These are phyloP conservation scores for Pulveroboletus sp. DNA, from an alignment of 768 basidiomycete species.

Conservation along the genomic window DNA sequence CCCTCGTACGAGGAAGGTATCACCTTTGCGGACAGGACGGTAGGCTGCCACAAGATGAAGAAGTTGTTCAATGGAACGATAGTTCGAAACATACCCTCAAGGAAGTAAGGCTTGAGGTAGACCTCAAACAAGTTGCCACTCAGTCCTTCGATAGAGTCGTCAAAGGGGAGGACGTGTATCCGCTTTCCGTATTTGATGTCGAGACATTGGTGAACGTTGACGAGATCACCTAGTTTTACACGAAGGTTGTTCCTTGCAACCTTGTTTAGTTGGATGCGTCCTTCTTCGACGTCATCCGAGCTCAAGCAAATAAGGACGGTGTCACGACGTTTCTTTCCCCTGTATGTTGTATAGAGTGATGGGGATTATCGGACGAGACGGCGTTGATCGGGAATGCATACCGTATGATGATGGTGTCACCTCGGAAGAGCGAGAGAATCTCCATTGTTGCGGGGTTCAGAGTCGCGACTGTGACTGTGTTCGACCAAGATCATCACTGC, in stretches of 20 bases:
- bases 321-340: slow-evolving; percentile 96
- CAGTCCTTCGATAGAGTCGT: slow-evolving; percentile 96
- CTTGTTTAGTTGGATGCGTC: slow-evolving; percentile 98
- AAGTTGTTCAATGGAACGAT: neutral
- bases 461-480: slow-evolving; percentile 64
- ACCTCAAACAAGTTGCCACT: slow-evolving; percentile 99
- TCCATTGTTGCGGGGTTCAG: slow-evolving; percentile 98
- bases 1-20: slow-evolving; percentile 98
- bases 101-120: slow-evolving; percentile 98
- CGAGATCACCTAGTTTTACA: slow-evolving; percentile 95
- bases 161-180: slow-evolving; percentile 94
- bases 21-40: slow-evolving; percentile 93
- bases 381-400: slow-evolving; percentile 32
- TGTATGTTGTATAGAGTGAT: slow-evolving; percentile 26
- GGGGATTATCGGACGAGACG: neutral
- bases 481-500: slow-evolving; percentile 14
- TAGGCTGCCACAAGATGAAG: slow-evolving; percentile 50
- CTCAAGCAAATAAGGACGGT: slow-evolving; percentile 96
- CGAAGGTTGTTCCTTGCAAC: slow-evolving; percentile 99
- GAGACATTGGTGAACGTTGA: slow-evolving; percentile 91
- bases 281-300: slow-evolving; percentile 96
- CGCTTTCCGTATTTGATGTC: slow-evolving; percentile 99
- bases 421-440: slow-evolving; percentile 85
- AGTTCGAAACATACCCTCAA: slow-evolving; percentile 59
- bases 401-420: slow-evolving; percentile 94